Evolutionary conservation across 176 grass and related monocot species (phyloP).

Genomic region (Musa itinerans): DNA sequence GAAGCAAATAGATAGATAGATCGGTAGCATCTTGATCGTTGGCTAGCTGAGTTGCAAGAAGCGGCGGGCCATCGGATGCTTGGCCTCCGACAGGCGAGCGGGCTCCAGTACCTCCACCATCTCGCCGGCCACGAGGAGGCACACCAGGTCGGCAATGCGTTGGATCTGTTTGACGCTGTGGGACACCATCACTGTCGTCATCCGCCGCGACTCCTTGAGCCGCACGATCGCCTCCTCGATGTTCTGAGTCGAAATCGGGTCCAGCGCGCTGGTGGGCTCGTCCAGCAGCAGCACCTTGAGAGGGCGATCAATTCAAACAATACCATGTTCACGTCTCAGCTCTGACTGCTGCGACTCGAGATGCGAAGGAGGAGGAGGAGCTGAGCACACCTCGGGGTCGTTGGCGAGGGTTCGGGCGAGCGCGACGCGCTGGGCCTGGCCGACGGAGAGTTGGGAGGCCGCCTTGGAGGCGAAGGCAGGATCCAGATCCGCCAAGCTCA

Average conservation of each 20-base stretch:
- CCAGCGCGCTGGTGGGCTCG: slow-evolving; percentile 84
- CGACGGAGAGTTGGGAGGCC: slow-evolving; percentile 65
- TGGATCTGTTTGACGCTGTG: slow-evolving; percentile 99
- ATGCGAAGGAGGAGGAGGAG: no score
- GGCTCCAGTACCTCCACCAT: slow-evolving; percentile 76
- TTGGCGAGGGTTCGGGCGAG: slow-evolving; percentile 85
- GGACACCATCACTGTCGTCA: slow-evolving; percentile 80
- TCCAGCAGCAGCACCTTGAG: slow-evolving; percentile 73
- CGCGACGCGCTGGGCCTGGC: slow-evolving; percentile 90
- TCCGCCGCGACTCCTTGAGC: slow-evolving; percentile 53
- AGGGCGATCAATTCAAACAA: no score
- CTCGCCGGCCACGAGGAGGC: slow-evolving; percentile 75
- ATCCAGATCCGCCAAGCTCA: slow-evolving; percentile 57
- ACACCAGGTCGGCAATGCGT: slow-evolving; percentile 71
- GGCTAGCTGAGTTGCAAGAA: slow-evolving; percentile 77
- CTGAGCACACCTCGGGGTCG: slow-evolving; percentile 50
- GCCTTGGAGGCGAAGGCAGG: slow-evolving; percentile 38
- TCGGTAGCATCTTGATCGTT: no score
- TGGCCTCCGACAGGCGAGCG: slow-evolving; percentile 44
- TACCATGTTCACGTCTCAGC: no score
- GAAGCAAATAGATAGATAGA: no score
- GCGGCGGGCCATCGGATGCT: slow-evolving; percentile 77
- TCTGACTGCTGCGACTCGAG: no score
- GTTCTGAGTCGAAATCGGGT: slow-evolving; percentile 94
- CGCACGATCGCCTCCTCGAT: slow-evolving; percentile 83